These are phyloP conservation scores for Lycium barbarum DNA, from an alignment of 257 asterid species.

Conservation along the genomic window DNA sequence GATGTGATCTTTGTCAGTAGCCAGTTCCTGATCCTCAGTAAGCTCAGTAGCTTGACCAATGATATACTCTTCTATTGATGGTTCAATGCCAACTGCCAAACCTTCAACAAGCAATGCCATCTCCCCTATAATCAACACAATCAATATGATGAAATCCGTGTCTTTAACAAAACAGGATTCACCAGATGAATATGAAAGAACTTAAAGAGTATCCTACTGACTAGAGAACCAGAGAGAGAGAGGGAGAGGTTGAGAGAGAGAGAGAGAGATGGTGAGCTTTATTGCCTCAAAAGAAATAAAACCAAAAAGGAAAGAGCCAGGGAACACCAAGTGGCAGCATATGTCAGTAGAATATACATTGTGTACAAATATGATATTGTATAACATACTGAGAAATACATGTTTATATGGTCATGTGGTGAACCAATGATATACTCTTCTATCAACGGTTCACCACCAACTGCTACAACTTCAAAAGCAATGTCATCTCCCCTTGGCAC, in stretches of 20 bases:
- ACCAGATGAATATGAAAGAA: not conserved
- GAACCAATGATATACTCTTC: constrained; percentile 75
- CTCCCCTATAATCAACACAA: constrained; percentile 54
- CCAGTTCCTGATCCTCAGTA: constrained; percentile 52
- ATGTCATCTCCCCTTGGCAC: constrained; percentile 70
- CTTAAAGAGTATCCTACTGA: constrained; percentile 7
- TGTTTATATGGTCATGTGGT: constrained; percentile 45
- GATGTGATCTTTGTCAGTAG: constrained; percentile 48
- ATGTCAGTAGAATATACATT: not conserved
- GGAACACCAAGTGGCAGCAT: not conserved
- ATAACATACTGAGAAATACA: not conserved
- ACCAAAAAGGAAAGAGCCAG: not conserved
- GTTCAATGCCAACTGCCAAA: constrained; percentile 66
- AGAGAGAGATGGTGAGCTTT: not conserved
- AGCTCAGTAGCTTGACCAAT: constrained; percentile 66
- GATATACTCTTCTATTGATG: constrained; percentile 74
- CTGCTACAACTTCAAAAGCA: constrained; percentile 65
- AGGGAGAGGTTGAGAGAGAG: not conserved
- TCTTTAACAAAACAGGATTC: not conserved
- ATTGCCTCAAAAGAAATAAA: constrained; percentile 12
- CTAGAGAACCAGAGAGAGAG: not conserved
- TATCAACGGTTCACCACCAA: constrained; percentile 65
- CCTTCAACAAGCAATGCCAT: constrained; percentile 85
- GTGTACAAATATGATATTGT: not conserved
- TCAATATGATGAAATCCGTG: constrained; percentile 14